Conservation (phyloP, 805 yeast species). For the Candida anglica region DNA sequence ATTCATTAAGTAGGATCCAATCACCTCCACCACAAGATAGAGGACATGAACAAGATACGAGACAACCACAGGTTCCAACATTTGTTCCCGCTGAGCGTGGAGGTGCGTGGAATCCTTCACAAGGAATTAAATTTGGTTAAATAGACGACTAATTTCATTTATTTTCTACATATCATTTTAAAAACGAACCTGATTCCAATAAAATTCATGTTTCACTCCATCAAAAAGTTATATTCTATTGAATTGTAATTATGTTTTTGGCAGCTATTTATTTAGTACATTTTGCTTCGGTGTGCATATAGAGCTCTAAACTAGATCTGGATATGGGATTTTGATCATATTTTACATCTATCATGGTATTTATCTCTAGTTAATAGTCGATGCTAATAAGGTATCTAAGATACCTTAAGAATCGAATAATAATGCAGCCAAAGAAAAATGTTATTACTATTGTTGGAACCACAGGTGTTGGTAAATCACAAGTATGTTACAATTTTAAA, state of each 20-base stretch:
- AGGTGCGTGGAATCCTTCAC: slow-evolving; percentile 12
- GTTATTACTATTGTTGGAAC: slow-evolving; percentile 80
- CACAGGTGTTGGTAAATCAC: slow-evolving; percentile 96
- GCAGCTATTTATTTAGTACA: not conserved
- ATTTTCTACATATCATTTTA: too few species aligned
- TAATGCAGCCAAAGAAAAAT: slow-evolving; percentile 28
- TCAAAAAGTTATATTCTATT: not conserved
- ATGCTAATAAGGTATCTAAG: slow-evolving; percentile 12
- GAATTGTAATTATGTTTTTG: not conserved
- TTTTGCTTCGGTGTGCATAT: too few species aligned
- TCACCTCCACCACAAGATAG: not conserved
- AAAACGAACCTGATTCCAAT: not conserved
- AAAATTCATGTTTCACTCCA: not conserved
- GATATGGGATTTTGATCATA: too few species aligned
- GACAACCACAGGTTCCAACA: not conserved
- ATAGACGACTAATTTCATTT: not conserved
- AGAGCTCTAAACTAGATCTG: too few species aligned
- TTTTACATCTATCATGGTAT: too few species aligned
- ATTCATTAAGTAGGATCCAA: not conserved
- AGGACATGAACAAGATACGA: not conserved
- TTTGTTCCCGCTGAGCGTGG: not conserved
- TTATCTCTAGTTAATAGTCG: too few species aligned
- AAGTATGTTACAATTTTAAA: slow-evolving; percentile 31
- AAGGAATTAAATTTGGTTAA: slow-evolving; percentile 12
- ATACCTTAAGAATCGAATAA: slow-evolving; percentile 20